Evolutionary conservation across 2,329 filamentous ascomycete genomes (phyloP).

Genomic region (Xylariaceae sp.): DNA sequence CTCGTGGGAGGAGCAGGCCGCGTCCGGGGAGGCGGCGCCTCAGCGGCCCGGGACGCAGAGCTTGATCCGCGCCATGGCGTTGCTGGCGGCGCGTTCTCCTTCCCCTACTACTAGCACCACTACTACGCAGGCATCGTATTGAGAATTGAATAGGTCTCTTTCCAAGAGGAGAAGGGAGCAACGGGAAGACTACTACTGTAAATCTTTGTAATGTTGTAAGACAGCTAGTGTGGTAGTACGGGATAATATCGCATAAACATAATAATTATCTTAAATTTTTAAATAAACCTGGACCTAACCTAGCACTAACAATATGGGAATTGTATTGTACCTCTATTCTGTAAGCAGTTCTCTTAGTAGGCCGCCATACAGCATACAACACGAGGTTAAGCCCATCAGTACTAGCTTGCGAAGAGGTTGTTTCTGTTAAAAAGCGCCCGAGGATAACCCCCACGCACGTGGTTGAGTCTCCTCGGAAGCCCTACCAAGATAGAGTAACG

Average conservation of each 20-base stretch:
- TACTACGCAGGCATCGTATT: not conserved
- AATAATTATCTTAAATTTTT: too few species aligned
- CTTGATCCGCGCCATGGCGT: slow-evolving; percentile 6
- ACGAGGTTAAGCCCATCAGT: not conserved
- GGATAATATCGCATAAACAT: too few species aligned
- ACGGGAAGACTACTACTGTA: too few species aligned
- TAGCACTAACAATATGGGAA: too few species aligned
- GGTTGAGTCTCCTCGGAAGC: not conserved
- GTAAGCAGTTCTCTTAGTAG: not conserved
- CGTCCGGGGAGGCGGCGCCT: not conserved
- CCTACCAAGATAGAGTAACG: not conserved
- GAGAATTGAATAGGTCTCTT: too few species aligned
- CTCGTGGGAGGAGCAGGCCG: slow-evolving; percentile 9
- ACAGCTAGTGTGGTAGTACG: too few species aligned
- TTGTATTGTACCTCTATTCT: too few species aligned
- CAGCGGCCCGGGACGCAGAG: slow-evolving; percentile 3
- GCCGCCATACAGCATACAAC: not conserved
- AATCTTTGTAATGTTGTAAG: too few species aligned
- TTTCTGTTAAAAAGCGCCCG: not conserved
- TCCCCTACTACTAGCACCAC: not conserved
- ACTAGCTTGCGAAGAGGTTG: slow-evolving; percentile 13
- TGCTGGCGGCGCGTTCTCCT: not conserved
- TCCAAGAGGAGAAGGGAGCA: too few species aligned
- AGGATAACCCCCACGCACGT: not conserved
- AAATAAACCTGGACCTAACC: too few species aligned